phyloP scores from a whole-genome alignment of 179 eudicot species.

The Pouteria campechiana region DNA sequence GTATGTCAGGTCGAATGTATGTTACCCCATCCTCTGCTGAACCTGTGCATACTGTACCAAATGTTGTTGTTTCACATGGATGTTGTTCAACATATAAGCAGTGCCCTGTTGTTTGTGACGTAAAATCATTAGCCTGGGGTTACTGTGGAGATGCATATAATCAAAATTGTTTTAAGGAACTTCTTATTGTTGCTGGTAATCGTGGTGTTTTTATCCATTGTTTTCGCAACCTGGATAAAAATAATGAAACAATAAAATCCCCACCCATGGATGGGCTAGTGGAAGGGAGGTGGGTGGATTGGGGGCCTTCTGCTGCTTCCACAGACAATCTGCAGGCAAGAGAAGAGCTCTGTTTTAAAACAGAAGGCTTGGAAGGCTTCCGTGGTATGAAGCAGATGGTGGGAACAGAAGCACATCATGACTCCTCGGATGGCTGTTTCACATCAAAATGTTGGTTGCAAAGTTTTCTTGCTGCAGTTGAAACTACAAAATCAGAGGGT shows the following conservation, averaged over 20 bases:
- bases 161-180: constrained; percentile 51
- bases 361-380: constrained; percentile 13
- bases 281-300: constrained; percentile 72
- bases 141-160: constrained; percentile 54
- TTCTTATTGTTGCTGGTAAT: constrained; percentile 67
- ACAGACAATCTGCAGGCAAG: constrained; percentile 7
- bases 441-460: constrained; percentile 58
- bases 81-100: constrained; percentile 16
- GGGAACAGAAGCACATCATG: constrained; percentile 16
- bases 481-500: constrained; percentile 35
- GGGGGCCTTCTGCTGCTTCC: constrained; percentile 52
- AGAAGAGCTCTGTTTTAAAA: neutral
- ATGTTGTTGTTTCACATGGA: too few relatives aligned
- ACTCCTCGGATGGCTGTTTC: constrained; percentile 5
- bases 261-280: constrained; percentile 18
- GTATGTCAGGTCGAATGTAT: constrained; percentile 20
- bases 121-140: constrained; percentile 86
- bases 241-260: constrained; percentile 10
- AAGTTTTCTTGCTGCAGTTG: constrained; percentile 47
- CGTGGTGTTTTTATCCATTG: constrained; percentile 75
- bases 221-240: constrained; percentile 29
- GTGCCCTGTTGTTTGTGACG: constrained; percentile 51
- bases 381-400: constrained; percentile 4
- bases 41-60: too few relatives aligned
- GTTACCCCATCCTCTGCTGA: constrained; percentile 31